These are phyloP conservation scores for Vaccinium darrowii DNA, from an alignment of 148 eudicot genomes.

Conservation along the genomic window DNA sequence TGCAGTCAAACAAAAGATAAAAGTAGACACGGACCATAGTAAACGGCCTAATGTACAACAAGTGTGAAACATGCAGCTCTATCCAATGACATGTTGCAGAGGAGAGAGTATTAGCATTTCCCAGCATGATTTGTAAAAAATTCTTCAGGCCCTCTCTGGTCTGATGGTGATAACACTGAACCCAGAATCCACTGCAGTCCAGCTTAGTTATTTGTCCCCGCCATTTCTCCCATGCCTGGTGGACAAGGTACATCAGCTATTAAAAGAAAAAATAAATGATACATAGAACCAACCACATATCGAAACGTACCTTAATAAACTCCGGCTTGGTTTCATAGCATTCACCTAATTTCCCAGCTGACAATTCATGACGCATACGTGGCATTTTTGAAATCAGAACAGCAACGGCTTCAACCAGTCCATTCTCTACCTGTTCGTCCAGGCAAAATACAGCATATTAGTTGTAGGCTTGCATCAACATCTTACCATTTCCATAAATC, in stretches of 20 bases:
- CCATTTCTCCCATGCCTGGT: conserved; percentile 97
- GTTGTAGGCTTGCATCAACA: conserved; percentile 5
- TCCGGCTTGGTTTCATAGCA: conserved; percentile 76
- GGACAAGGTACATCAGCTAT: conserved; percentile 14
- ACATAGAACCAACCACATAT: background rate
- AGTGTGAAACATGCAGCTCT: conserved; percentile 76
- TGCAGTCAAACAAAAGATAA: conserved; percentile 5
- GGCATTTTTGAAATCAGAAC: conserved; percentile 94
- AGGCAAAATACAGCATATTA: conserved; percentile 12
- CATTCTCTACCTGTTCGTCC: conserved; percentile 78
- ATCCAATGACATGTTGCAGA: conserved; percentile 77
- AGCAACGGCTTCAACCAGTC: conserved; percentile 94
- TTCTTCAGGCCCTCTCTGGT: conserved; percentile 75
- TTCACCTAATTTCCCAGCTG: conserved; percentile 68
- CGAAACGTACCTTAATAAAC: conserved; percentile 65
- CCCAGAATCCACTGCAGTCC: conserved; percentile 94
- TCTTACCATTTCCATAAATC: background rate
- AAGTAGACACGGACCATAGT: conserved; percentile 65
- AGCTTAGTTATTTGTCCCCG: conserved; percentile 79
- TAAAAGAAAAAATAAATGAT: conserved; percentile 11
- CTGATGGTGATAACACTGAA: conserved; percentile 75
- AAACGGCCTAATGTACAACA: conserved; percentile 85
- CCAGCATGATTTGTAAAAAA: conserved; percentile 84
- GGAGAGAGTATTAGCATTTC: conserved; percentile 62
- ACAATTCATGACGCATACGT: conserved; percentile 64